Conservation (phyloP, 371 early-diverging fungal species). For the Syncephalastrum sp. region DNA sequence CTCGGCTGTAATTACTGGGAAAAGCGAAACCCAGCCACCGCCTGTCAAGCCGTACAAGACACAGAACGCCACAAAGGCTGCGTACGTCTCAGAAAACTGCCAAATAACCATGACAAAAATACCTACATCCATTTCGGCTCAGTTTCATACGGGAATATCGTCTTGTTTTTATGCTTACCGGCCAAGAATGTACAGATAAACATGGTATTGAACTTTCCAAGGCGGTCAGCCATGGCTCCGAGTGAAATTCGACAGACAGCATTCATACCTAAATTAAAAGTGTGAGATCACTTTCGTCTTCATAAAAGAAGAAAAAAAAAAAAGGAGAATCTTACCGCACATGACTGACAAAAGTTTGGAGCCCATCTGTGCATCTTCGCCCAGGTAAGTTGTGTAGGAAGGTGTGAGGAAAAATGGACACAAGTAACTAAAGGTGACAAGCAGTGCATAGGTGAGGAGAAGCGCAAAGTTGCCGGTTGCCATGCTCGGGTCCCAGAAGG, state of each 20-base stretch:
- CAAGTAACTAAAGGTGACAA: slow-evolving; percentile 40
- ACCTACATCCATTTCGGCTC: neutral
- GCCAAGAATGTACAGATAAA: slow-evolving; percentile 15
- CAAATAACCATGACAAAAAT: slow-evolving; percentile 56
- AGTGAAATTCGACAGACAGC: slow-evolving; percentile 9
- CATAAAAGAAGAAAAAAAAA: too few species aligned
- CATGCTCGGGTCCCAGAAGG: slow-evolving; percentile 8
- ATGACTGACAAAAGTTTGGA: slow-evolving; percentile 11
- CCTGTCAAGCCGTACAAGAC: slow-evolving; percentile 49
- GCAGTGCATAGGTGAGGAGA: slow-evolving; percentile 4
- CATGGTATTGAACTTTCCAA: slow-evolving; percentile 13
- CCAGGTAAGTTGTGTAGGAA: slow-evolving; percentile 1
- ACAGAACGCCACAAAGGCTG: slow-evolving; percentile 24
- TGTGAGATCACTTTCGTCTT: too few species aligned
- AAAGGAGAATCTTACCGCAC: slow-evolving; percentile 2
- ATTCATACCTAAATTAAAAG: neutral
- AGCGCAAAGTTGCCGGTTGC: too few species aligned
- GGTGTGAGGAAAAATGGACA: slow-evolving; percentile 18
- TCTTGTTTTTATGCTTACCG: slow-evolving; percentile 17
- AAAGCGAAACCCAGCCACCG: slow-evolving; percentile 49
- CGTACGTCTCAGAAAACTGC: slow-evolving; percentile 51
- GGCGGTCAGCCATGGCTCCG: slow-evolving; percentile 27
- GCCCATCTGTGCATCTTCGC: neutral
- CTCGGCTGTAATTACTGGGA: slow-evolving; percentile 48
- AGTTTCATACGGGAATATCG: slow-evolving; percentile 1